Percentiles rank a stretch among this genome's conserved stretches.
Conservation (phyloP, 345 rosid species). For the Citrus australasica region DNA sequence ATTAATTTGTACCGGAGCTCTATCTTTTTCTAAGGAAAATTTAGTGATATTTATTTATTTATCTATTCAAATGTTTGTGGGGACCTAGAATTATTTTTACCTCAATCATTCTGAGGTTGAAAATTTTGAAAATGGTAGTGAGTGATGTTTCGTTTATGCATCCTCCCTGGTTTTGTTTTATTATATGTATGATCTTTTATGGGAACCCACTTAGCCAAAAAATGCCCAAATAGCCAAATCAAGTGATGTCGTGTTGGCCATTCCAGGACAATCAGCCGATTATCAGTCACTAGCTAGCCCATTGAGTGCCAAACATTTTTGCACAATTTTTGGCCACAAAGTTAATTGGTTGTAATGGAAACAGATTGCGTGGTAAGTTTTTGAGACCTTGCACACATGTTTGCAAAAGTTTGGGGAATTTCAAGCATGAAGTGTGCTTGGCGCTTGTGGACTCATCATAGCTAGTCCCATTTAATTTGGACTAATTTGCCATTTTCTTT, state of each 20-base stretch:
- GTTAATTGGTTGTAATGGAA: background rate
- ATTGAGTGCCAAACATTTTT: background rate
- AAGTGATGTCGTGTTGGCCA: background rate
- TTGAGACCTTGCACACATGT: background rate
- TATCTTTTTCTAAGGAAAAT: background rate
- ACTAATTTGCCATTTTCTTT: too few relatives aligned
- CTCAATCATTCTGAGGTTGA: slow-evolving; percentile 56
- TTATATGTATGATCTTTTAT: background rate
- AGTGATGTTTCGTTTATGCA: slow-evolving; percentile 15
- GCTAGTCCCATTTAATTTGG: too few relatives aligned
- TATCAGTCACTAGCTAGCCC: background rate
- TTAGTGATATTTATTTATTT: background rate
- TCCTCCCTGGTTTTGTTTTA: slow-evolving; percentile 14
- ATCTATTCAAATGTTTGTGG: slow-evolving; percentile 2
- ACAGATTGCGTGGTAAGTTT: background rate
- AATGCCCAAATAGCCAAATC: background rate
- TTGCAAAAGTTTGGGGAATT: background rate
- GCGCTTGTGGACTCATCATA: background rate
- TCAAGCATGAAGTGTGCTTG: background rate
- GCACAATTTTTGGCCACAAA: background rate
- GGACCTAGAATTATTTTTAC: slow-evolving; percentile 36
- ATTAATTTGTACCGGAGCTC: background rate
- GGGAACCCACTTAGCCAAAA: background rate
- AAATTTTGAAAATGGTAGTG: slow-evolving; percentile 37
- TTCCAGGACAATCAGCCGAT: background rate